Percentiles rank a stretch among this genome's conserved stretches.
Evolutionary conservation across 495 filamentous ascomycete species (phyloP).

Genomic region (Parathielavia hyrcaniae): DNA sequence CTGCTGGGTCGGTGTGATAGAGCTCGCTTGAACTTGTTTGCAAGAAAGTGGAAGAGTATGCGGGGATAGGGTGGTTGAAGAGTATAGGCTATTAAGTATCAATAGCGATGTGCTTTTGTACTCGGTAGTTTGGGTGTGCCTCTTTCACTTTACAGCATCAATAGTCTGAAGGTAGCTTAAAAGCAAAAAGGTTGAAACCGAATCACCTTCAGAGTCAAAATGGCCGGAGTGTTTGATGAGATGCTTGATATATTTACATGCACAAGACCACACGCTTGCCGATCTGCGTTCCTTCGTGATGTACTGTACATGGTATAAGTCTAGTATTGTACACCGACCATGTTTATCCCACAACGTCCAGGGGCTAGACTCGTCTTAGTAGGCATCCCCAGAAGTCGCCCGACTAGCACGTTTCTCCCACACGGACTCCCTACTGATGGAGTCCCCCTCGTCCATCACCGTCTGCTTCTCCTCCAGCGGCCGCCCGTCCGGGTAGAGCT

Average conservation of each 20-base stretch:
- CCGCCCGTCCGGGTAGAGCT: conserved; percentile 16
- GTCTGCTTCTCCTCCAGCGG: conserved; percentile 14
- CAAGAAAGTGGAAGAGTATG: too few species aligned
- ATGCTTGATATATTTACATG: background rate
- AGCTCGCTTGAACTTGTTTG: background rate
- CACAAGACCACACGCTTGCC: background rate
- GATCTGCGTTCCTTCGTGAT: background rate
- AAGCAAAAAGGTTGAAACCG: too few species aligned
- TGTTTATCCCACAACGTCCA: background rate
- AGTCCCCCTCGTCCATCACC: background rate
- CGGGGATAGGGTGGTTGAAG: background rate
- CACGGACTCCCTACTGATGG: background rate
- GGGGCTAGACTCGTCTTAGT: background rate
- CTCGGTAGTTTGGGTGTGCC: background rate
- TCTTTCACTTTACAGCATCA: background rate
- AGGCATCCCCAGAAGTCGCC: background rate
- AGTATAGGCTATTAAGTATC: background rate
- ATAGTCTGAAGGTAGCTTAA: background rate
- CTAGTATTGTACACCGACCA: background rate
- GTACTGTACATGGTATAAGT: conserved; percentile 2
- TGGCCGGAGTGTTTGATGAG: background rate
- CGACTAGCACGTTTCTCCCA: background rate
- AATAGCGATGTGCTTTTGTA: background rate
- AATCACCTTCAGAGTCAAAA: background rate
- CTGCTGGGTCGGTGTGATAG: background rate